Conservation (phyloP, 306 rosid species). For the Cicer pinnatifidum region DNA sequence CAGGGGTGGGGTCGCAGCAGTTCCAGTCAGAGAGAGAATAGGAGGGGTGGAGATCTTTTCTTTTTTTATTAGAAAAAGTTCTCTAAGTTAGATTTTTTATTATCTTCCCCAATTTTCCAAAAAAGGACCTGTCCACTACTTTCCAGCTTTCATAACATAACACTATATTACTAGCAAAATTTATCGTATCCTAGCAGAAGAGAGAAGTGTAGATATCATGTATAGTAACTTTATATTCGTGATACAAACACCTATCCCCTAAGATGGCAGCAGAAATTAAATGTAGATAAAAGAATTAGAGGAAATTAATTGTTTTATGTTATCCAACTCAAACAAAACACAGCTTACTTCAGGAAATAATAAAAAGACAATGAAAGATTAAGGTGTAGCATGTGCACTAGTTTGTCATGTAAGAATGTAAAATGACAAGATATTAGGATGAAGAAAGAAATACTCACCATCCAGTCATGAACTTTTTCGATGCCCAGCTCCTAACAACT, state of each 20-base stretch:
- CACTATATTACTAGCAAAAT: background rate
- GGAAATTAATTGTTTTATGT: background rate
- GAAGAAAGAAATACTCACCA: slow-evolving; percentile 62
- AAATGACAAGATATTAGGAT: slow-evolving; percentile 15
- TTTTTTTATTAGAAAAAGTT: background rate
- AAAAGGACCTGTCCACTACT: background rate
- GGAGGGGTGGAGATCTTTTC: background rate
- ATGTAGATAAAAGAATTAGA: slow-evolving; percentile 7
- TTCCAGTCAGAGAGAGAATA: background rate
- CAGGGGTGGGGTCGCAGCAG: background rate
- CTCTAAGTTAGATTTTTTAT: background rate
- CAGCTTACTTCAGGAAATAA: slow-evolving; percentile 1
- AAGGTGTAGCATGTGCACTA: slow-evolving; percentile 26
- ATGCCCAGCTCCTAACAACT: slow-evolving; percentile 93
- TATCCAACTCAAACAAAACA: background rate
- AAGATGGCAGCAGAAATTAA: slow-evolving; percentile 30
- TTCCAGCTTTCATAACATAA: background rate
- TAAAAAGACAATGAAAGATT: slow-evolving; percentile 15
- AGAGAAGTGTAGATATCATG: slow-evolving; percentile 1
- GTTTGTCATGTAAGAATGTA: slow-evolving; percentile 22
- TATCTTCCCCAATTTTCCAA: background rate
- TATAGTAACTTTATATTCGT: background rate
- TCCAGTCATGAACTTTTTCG: slow-evolving; percentile 97
- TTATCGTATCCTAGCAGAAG: slow-evolving; percentile 9
- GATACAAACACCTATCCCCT: slow-evolving; percentile 4